Evolutionary conservation across 345 rosid species (phyloP), one percentile per base, ranked within the genome.

Genomic region (Fremontodendron californicum): DNA sequence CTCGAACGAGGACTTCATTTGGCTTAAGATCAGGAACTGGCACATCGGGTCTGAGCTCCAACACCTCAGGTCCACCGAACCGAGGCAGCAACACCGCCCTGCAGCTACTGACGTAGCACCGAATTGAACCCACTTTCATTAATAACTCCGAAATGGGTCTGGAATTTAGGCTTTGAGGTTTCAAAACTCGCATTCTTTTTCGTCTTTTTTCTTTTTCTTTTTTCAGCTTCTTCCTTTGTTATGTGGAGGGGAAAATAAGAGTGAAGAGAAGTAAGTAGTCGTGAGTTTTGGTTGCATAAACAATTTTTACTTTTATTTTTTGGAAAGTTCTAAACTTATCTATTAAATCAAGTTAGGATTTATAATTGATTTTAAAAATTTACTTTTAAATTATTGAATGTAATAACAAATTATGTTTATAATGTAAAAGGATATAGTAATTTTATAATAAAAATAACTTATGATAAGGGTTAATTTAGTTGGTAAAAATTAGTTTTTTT

Each of bases 1-100:
- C 84, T 18, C 96, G 88, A 39, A 95, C 98, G 42, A 95, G 93
- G 35, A 95, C 93, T 86, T 95, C 94, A 70, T 84, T 85, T 18
- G 90, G 85, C 80, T 90, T 89, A 23, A 93, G 92, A 77, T 85
- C 87, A 52, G 99, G 97, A 35, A 95, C 92, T 31, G 82, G 86
- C 15, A 93, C 93, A 81, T 88, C 81, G 49, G 83, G 84, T 48
- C 96, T 87, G 81, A 95, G 87, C 88, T 89, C 90, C 79, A 93
- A 84, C 77, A 90, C 91, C 83, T 90, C 96, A 27, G 99, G 93
- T 16, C 97, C 97, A 25, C 99, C 99, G 77, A 92, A 93, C 42
- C 93, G 94, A 11, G 97, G 96, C 46, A 93, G 72, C 79, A 93
- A 74, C 80, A 92, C 98, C 16, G 94, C 97, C 71, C 97, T 87